phyloP scores from a whole-genome alignment of 1,284 basidiomycete genomes.

The Ustilago sp. region DNA sequence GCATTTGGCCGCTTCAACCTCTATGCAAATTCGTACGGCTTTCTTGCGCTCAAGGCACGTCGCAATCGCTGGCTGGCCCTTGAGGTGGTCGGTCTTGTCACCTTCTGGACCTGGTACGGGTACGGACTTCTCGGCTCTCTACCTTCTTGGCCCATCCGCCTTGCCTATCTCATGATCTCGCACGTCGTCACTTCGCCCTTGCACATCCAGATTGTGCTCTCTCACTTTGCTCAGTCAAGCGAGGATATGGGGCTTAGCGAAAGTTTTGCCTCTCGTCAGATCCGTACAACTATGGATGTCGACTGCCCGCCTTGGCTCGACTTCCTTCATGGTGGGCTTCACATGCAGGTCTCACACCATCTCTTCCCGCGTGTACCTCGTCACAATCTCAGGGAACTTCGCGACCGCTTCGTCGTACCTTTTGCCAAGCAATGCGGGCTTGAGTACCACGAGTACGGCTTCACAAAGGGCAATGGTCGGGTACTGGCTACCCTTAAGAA shows the following conservation, averaged over 20 bases:
- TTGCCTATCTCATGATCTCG: constrained; percentile 81
- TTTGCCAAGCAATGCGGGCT: constrained; percentile 74
- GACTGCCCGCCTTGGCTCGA: constrained; percentile 84
- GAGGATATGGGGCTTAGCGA: constrained; percentile 89
- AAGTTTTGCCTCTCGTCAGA: constrained; percentile 90
- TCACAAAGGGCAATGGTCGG: constrained; percentile 82
- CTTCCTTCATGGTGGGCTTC: constrained; percentile 91
- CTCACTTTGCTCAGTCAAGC: constrained; percentile 96
- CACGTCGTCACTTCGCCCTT: constrained; percentile 84
- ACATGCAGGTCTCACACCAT: constrained; percentile 97
- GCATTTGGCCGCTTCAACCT: constrained; percentile 94
- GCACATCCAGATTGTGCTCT: constrained; percentile 85
- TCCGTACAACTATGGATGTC: constrained; percentile 96
- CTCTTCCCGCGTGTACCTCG: constrained; percentile 94
- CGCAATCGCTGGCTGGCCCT: constrained; percentile 70
- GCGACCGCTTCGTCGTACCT: constrained; percentile 80
- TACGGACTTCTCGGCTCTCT: constrained; percentile 75
- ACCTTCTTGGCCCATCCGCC: constrained; percentile 76
- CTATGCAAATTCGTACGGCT: constrained; percentile 86
- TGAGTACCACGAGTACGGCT: constrained; percentile 89
- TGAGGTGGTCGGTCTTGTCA: constrained; percentile 77
- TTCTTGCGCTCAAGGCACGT: constrained; percentile 75
- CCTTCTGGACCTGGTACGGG: constrained; percentile 86
- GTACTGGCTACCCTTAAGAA: constrained; percentile 80
- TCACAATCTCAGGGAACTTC: constrained; percentile 88